phyloP scores from a whole-genome alignment of 805 yeast species.

The Kuraishia molischiana region DNA sequence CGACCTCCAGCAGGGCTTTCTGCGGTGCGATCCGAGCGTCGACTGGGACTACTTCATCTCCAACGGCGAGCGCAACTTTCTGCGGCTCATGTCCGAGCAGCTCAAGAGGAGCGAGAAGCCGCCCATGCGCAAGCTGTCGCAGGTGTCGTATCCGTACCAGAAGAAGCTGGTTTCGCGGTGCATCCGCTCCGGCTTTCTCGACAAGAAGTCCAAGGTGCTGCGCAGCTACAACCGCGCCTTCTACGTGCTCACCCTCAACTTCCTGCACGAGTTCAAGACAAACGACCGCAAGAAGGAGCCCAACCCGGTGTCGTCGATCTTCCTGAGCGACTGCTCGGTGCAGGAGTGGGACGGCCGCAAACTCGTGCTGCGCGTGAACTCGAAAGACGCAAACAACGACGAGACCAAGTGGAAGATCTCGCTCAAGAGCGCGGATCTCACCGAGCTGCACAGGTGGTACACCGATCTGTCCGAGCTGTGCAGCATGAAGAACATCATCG shows the following conservation, averaged over 20 bases:
- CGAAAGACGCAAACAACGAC: slow-evolving; percentile 11
- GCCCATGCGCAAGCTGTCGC: slow-evolving; percentile 35
- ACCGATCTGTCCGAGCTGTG: slow-evolving; percentile 44
- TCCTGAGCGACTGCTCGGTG: slow-evolving; percentile 22
- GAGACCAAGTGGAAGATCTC: slow-evolving; percentile 17
- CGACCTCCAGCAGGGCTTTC: slow-evolving; percentile 39
- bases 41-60: slow-evolving; percentile 66
- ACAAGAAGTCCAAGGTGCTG: slow-evolving; percentile 50
- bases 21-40: slow-evolving; percentile 46
- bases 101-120: slow-evolving; percentile 19
- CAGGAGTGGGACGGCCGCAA: slow-evolving; percentile 26
- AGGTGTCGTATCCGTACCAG: slow-evolving; percentile 43
- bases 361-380: slow-evolving; percentile 27
- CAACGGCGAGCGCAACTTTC: slow-evolving; percentile 30
- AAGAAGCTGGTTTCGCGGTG: slow-evolving; percentile 39
- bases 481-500: slow-evolving; percentile 32
- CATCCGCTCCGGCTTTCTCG: slow-evolving; percentile 49
- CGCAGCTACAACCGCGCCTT: slow-evolving; percentile 53
- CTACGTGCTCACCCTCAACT: slow-evolving; percentile 60
- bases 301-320: slow-evolving; percentile 29
- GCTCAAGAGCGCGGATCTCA: slow-evolving; percentile 33
- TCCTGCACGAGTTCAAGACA: slow-evolving; percentile 56
- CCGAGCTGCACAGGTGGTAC: slow-evolving; percentile 42
- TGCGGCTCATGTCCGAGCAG: slow-evolving; percentile 22
- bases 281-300: slow-evolving; percentile 46